These are phyloP conservation scores for Lactuca sativa DNA, from an alignment of 129 eudicot genomes.

Conservation along the genomic window DNA sequence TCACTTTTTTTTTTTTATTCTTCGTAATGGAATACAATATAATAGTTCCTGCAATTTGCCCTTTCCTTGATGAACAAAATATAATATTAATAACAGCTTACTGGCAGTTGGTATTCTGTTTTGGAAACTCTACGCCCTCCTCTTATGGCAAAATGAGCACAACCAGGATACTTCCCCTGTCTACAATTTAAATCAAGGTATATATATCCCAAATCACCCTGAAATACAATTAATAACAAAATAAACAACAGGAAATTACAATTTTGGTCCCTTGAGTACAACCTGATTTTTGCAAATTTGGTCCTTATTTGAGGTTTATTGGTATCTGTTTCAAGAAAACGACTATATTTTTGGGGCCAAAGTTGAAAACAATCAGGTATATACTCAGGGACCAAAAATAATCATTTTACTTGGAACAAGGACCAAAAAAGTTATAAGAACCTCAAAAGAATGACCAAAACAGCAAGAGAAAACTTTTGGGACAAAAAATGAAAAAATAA, in stretches of 20 bases:
- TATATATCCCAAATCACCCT: conserved; percentile 94
- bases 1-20: neutral
- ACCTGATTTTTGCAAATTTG: neutral
- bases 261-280: neutral
- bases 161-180: conserved; percentile 80
- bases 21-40: too few species aligned
- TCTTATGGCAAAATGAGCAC: conserved; percentile 93
- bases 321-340: neutral
- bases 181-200: conserved; percentile 93
- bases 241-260: neutral
- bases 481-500: neutral
- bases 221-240: conserved; percentile 8
- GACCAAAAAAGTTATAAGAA: neutral
- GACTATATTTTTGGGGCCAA: neutral
- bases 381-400: too few species aligned
- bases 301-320: neutral
- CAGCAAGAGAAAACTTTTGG: neutral
- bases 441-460: neutral
- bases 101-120: conserved; percentile 92
- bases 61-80: too few species aligned
- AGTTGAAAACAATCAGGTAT: neutral
- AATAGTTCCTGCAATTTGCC: too few species aligned
- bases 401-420: too few species aligned
- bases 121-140: conserved; percentile 85
- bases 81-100: conserved; percentile 33